phyloP scores from a whole-genome alignment of 345 rosid species.

The Carallia brachiata region DNA sequence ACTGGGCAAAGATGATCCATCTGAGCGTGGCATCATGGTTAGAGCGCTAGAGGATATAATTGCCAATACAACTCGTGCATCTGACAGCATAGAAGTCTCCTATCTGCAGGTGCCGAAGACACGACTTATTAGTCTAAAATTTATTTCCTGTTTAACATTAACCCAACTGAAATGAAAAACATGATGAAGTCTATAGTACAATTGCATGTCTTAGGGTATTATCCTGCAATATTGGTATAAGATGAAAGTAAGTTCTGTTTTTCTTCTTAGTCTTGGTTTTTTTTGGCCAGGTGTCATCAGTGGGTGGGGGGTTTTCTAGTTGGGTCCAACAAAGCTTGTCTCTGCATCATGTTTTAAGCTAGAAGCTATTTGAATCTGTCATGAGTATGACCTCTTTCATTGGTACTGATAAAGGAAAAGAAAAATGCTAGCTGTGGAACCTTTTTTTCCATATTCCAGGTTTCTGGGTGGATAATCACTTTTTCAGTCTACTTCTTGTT shows the following conservation, averaged over 20 bases:
- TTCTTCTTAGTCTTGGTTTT: too few relatives aligned
- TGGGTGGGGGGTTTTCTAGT: too few relatives aligned
- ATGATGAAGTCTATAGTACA: background rate
- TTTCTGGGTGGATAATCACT: background rate
- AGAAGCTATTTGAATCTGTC: background rate
- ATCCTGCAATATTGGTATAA: background rate
- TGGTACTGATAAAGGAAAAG: background rate
- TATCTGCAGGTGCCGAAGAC: slow-evolving; percentile 67
- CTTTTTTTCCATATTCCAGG: background rate
- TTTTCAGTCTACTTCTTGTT: slow-evolving; percentile 8
- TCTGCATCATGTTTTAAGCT: background rate
- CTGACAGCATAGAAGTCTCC: slow-evolving; percentile 74
- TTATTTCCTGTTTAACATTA: background rate
- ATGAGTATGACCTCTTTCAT: background rate
- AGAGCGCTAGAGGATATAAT: slow-evolving; percentile 86
- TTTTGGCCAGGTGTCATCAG: too few relatives aligned
- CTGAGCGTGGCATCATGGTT: slow-evolving; percentile 93
- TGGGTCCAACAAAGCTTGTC: too few relatives aligned
- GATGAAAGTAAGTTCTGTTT: too few relatives aligned
- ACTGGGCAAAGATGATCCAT: slow-evolving; percentile 75
- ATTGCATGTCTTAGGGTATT: background rate
- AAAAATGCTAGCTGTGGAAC: background rate
- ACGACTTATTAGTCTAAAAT: background rate
- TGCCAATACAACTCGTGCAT: slow-evolving; percentile 38
- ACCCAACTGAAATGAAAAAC: slow-evolving; percentile 3